Evolutionary conservation across 1,284 basidiomycete genomes (phyloP).

Genomic region (Papiliotrema fonsecae): DNA sequence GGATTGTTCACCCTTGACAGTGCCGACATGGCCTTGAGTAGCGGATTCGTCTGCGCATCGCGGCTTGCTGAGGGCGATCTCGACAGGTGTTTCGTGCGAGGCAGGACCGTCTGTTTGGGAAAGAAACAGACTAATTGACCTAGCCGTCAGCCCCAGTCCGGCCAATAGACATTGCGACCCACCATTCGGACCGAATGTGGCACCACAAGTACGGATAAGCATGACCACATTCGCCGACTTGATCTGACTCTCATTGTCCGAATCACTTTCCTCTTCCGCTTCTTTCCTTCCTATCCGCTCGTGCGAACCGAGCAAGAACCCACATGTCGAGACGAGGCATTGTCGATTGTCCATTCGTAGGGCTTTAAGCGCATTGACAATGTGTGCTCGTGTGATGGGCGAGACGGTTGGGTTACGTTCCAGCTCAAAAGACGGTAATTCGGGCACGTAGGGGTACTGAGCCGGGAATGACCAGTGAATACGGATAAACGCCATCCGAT

Average conservation of each 20-base stretch:
- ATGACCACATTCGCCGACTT: slow-evolving; percentile 34
- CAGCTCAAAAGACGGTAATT: slow-evolving; percentile 71
- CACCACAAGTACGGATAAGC: slow-evolving; percentile 42
- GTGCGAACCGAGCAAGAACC: slow-evolving; percentile 64
- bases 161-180: slow-evolving; percentile 9
- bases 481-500: slow-evolving; percentile 59
- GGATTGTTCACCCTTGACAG: slow-evolving; percentile 38
- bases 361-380: slow-evolving; percentile 66
- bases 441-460: slow-evolving; percentile 66
- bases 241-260: slow-evolving; percentile 40
- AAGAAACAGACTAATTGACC: slow-evolving; percentile 83
- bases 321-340: slow-evolving; percentile 73
- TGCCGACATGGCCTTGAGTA: slow-evolving; percentile 39
- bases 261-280: slow-evolving; percentile 41
- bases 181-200: slow-evolving; percentile 79
- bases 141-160: slow-evolving; percentile 33
- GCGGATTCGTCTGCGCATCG: slow-evolving; percentile 22
- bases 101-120: slow-evolving; percentile 51
- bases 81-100: slow-evolving; percentile 32
- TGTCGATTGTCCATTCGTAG: slow-evolving; percentile 67
- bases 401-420: slow-evolving; percentile 77
- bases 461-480: slow-evolving; percentile 86
- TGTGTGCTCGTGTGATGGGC: slow-evolving; percentile 65
- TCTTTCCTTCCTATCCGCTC: slow-evolving; percentile 34
- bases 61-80: slow-evolving; percentile 35